Evolutionary conservation across 2,329 filamentous ascomycete genomes (phyloP), one percentile per base, ranked within the genome.

Genomic region (Ceratocystis cubensis): DNA sequence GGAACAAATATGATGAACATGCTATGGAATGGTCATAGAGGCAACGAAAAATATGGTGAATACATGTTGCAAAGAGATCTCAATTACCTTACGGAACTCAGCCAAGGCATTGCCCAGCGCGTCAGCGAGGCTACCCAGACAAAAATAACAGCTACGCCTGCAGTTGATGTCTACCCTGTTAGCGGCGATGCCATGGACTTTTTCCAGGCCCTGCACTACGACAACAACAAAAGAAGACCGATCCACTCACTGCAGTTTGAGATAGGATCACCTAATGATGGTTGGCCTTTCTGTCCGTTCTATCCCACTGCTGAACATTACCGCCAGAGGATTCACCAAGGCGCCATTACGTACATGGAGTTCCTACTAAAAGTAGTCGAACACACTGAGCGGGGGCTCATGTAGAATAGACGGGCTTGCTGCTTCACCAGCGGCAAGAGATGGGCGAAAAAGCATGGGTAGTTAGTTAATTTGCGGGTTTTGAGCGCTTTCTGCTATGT

Each of bases 1-100:
- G 69, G 69, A 62, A 80, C 81, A 76, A 84, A 78, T 73, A 83
- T 84, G 73, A 71, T 75, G 30, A 84, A 84, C 75, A 65, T 74
- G 1, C 73, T 77, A 3, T 85, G 80, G 68, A 78, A 84, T 66
- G 77, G 77, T 65, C 76, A 77, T 61, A 78, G 82, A 17, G 82
- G 82, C 37, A 71, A 79, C 10, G 75, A 79, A 56, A 73, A 69
- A 17, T 82, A 82, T 72, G 74, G 75, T 63, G 79, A 82, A 72
- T 82, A 78, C 71, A 73, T 79, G 15, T 3, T 15, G 3, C 56
- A 6, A 10, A n/a, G 70, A 72, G 17, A 75, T 78, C 66, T 64
- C 70, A 57, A 71, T 69, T 25, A 72, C 75, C 0, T 75, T 75
- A 1, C 70, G 68, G 25, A 72, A 73, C 22, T 77, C 15, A 68